These are phyloP conservation scores for Trypanosoma platydactyli DNA, from an alignment of 208 protist genomes.

Conservation along the genomic window DNA sequence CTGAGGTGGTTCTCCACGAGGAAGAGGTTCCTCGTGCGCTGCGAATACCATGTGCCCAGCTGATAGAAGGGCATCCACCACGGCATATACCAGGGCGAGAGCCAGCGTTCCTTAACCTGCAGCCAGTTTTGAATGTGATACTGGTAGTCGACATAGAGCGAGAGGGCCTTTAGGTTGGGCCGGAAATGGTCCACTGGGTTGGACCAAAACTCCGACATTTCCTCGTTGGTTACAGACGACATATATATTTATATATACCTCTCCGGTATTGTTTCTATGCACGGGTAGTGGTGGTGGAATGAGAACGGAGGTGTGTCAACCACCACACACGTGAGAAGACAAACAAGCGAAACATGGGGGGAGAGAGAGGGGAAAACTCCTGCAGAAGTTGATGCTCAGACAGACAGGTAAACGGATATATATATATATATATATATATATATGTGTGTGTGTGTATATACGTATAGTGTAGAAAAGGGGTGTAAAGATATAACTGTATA, in stretches of 20 bases:
- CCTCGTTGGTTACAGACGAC: slow-evolving; percentile 33
- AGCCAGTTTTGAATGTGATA: slow-evolving; percentile 80
- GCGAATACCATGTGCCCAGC: slow-evolving; percentile 76
- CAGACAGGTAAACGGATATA: too few species aligned
- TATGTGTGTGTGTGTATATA: too few species aligned
- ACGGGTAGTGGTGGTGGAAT: too few species aligned
- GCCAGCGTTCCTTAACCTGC: slow-evolving; percentile 77
- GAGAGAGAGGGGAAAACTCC: too few species aligned
- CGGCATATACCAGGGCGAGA: slow-evolving; percentile 80
- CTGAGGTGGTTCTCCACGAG: slow-evolving; percentile 91
- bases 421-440: too few species aligned
- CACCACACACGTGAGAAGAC: too few species aligned
- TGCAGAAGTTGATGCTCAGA: too few species aligned
- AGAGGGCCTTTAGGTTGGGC: slow-evolving; percentile 85
- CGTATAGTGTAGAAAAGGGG: too few species aligned
- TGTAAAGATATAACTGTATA: too few species aligned
- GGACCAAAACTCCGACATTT: slow-evolving; percentile 66
- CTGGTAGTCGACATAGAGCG: slow-evolving; percentile 85
- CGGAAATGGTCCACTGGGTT: slow-evolving; percentile 92
- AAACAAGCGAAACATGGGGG: too few species aligned
- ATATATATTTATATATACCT: slow-evolving; percentile 18
- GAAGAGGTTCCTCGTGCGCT: slow-evolving; percentile 88
- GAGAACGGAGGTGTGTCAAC: too few species aligned
- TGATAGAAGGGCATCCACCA: slow-evolving; percentile 90
- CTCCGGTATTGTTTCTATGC: slow-evolving; percentile 13